Conservation (phyloP, 495 filamentous ascomycete genomes). For the Collariella sp. region DNA sequence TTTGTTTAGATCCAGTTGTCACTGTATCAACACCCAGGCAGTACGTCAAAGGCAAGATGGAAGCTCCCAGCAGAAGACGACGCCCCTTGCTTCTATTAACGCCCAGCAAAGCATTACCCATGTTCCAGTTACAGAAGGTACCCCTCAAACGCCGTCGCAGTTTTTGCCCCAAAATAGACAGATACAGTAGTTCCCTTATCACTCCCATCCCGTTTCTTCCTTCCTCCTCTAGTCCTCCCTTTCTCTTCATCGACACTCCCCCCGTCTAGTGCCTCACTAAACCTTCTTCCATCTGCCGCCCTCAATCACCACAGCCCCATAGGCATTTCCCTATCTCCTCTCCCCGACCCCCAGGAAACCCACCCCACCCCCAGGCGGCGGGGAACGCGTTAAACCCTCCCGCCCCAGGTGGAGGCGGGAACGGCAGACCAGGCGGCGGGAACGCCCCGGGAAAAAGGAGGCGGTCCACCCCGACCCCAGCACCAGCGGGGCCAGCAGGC, state of each 20-base stretch:
- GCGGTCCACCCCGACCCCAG: background rate
- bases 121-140: background rate
- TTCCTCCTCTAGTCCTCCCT: too few species aligned
- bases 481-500: slow-evolving; percentile 21
- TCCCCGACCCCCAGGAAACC: slow-evolving; percentile 11
- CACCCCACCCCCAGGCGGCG: slow-evolving; percentile 2
- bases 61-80: too few species aligned
- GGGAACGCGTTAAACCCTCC: slow-evolving; percentile 1
- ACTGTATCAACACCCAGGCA: too few species aligned
- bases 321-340: slow-evolving; percentile 14
- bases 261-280: too few species aligned
- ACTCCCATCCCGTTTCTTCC: too few species aligned
- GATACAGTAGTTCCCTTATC: too few species aligned
- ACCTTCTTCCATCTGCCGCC: background rate
- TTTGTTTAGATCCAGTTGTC: too few species aligned
- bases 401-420: too few species aligned
- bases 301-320: background rate
- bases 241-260: too few species aligned
- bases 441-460: slow-evolving; percentile 35
- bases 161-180: background rate
- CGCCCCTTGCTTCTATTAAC: too few species aligned
- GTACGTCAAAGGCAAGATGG: too few species aligned
- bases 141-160: slow-evolving; percentile 12
- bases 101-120: too few species aligned
- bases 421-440: slow-evolving; percentile 11